phyloP scores from a whole-genome alignment of 768 basidiomycete species.

The Inosperma sp. region DNA sequence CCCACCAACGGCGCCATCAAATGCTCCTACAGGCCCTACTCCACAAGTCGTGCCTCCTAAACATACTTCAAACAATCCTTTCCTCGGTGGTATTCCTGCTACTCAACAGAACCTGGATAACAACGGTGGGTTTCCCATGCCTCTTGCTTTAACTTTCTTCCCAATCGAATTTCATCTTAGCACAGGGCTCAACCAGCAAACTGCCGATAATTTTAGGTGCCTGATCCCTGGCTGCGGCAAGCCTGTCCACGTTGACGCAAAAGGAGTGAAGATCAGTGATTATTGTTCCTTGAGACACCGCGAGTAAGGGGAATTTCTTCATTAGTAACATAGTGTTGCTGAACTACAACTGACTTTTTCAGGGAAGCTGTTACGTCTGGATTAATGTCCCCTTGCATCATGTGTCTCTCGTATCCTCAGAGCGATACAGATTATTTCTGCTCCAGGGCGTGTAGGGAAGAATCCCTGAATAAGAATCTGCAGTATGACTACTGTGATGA shows the following conservation, averaged over 20 bases:
- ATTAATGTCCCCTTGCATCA: slow-evolving; percentile 52
- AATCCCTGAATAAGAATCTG: slow-evolving; percentile 49
- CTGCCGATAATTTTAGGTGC: slow-evolving; percentile 40
- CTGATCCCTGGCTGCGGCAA: slow-evolving; percentile 55
- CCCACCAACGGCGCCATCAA: slow-evolving; percentile 4
- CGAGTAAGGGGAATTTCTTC: slow-evolving; percentile 44
- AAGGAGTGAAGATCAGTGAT: slow-evolving; percentile 46
- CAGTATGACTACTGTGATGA: slow-evolving; percentile 12
- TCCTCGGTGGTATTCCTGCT: slow-evolving; percentile 22
- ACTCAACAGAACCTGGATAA: slow-evolving; percentile 12
- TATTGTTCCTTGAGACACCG: slow-evolving; percentile 60
- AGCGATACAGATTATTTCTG: slow-evolving; percentile 61
- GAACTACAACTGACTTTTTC: not conserved
- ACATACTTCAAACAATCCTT: slow-evolving; percentile 30
- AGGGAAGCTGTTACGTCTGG: slow-evolving; percentile 58
- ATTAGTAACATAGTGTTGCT: not conserved
- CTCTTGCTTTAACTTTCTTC: slow-evolving; percentile 23
- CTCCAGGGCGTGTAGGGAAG: slow-evolving; percentile 51
- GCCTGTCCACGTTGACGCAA: slow-evolving; percentile 50
- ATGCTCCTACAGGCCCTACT: slow-evolving; percentile 11
- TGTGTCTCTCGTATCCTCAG: slow-evolving; percentile 60
- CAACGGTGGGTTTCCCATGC: slow-evolving; percentile 27
- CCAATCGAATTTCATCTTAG: slow-evolving; percentile 31
- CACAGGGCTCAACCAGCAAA: slow-evolving; percentile 26
- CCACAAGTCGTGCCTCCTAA: slow-evolving; percentile 18